Conservation (phyloP, 768 basidiomycete genomes). For the Leccinum subtestaceum region DNA sequence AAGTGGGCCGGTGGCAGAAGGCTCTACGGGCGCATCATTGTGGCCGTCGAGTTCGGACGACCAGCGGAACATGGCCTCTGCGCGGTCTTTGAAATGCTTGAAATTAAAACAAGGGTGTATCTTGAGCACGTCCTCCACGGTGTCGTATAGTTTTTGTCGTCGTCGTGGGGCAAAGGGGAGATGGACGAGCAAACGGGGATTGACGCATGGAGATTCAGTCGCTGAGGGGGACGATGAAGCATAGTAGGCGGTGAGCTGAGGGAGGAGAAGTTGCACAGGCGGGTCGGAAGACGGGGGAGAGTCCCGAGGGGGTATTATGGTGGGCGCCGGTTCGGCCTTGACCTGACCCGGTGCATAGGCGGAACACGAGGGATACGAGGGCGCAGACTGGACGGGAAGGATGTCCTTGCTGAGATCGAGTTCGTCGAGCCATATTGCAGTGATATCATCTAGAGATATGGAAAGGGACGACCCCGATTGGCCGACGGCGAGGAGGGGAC, state of each 20-base stretch:
- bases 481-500: constrained; percentile 39
- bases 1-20: constrained; percentile 17
- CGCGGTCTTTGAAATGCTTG: constrained; percentile 43
- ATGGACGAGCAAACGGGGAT: constrained; percentile 35
- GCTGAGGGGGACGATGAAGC: constrained; percentile 23
- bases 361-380: constrained; percentile 14
- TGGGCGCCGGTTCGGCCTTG: constrained; percentile 36
- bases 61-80: constrained; percentile 45
- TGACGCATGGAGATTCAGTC: constrained; percentile 34
- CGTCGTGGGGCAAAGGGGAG: constrained; percentile 39
- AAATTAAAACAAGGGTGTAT: constrained; percentile 52
- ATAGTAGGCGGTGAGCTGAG: constrained; percentile 20
- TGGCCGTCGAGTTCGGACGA: constrained; percentile 31
- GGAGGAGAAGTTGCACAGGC: constrained; percentile 23
- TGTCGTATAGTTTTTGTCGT: constrained; percentile 38
- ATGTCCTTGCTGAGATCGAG: constrained; percentile 39
- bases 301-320: constrained; percentile 26
- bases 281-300: constrained; percentile 15
- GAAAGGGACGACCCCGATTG: constrained; percentile 46
- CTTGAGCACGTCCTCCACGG: constrained; percentile 41
- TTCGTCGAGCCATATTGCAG: constrained; percentile 59
- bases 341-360: constrained; percentile 20
- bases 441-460: constrained; percentile 55
- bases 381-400: constrained; percentile 18
- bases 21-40: constrained; percentile 12